phyloP scores from a whole-genome alignment of 2,329 filamentous ascomycete species.

The Paracamarosporium sp. region DNA sequence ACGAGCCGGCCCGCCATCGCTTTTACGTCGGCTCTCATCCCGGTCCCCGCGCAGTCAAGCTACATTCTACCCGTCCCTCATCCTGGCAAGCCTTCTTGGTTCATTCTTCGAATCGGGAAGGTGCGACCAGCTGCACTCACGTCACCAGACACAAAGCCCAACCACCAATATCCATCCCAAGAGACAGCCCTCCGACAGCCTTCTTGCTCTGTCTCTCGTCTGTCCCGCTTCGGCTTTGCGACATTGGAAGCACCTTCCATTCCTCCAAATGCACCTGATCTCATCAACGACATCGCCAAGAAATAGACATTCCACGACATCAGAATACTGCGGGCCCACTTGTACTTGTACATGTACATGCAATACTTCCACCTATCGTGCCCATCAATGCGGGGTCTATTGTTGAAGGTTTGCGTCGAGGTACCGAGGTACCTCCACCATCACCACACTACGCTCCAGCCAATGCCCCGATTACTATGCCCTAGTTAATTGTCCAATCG shows the following conservation, averaged over 20 bases:
- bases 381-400: not conserved
- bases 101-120: not conserved
- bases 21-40: not conserved
- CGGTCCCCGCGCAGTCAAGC: not conserved
- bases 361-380: not conserved
- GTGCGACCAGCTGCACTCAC: constrained; percentile 2
- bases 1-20: not conserved
- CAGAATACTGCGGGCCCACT: not conserved
- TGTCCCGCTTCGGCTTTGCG: not conserved
- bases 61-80: not conserved
- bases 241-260: not conserved
- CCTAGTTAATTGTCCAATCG: not conserved
- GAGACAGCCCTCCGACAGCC: not conserved
- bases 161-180: not conserved
- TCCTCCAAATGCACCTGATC: not conserved
- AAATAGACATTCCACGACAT: not conserved
- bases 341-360: not conserved
- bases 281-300: not conserved
- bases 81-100: not conserved
- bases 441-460: not conserved
- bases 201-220: not conserved
- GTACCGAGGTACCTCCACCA: not conserved
- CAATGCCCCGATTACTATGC: too few species aligned
- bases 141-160: not conserved
- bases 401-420: not conserved